Evolutionary conservation across 2,329 filamentous ascomycete species (phyloP), one percentile per base, ranked within the genome.

Genomic region (Apiospora aurea): DNA sequence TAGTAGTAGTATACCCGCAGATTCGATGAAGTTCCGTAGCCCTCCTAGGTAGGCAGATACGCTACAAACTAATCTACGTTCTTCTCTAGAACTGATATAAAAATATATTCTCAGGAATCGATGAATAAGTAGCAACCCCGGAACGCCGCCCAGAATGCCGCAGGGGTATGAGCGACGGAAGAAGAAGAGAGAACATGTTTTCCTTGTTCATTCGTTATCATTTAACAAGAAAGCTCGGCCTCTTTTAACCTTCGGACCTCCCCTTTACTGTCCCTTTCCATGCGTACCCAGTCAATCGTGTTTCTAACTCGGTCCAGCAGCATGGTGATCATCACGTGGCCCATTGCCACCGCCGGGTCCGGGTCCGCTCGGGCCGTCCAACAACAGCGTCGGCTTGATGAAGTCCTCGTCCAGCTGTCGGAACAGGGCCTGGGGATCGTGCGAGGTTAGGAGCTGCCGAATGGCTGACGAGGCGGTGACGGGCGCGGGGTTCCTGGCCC

Each of bases 381-480:
- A 87, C 75, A 98, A 82, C 71, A 98, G 83, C 79, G 92, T 94
- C 24, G 96, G 96, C 86, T 98, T 98, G 82, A 98, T 95, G 81
- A 95, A 98, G 73, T 95, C 94, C 82, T 99, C 96, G 81, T 99
- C 96, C 73, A 99, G 85, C 83, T 97, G 95, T 76, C 91, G 92
- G 82, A 99, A 97, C 83, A 97, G 90, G 66, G 93, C 94, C 13
- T 94, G 93, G 64, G 97, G 95, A 80, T 99, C 96, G 69, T 97
- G 94, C 0, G 93, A 89, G 21, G 93, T 93, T 76, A 97, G 91
- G 11, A 99, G 85, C 79, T 96, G 93, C 71, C 91, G 91, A 72
- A 98, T 90, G 0, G 95, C 93, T 43, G 91, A 93, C 26, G 91
- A 89, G 14, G 94, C 94, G 41, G 90, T 93, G n/a, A 94, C 84